These are phyloP conservation scores for Pyrenula massariospora DNA, from an alignment of 495 filamentous ascomycete genomes.

Conservation along the genomic window DNA sequence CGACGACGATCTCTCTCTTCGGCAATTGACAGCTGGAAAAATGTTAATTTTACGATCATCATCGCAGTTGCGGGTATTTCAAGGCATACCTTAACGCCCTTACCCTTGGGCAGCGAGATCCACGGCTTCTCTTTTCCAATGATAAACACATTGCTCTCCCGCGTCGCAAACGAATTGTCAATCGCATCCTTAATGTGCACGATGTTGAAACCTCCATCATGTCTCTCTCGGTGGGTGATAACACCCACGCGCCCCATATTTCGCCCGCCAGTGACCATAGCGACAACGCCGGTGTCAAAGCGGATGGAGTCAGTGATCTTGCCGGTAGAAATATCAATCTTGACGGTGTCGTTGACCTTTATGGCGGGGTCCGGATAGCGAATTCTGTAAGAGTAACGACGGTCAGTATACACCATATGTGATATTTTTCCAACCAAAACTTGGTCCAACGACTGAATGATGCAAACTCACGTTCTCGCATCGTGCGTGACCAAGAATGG, in stretches of 20 bases:
- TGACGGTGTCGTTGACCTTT: conserved; percentile 99
- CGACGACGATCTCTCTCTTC: conserved; percentile 96
- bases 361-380: conserved; percentile 95
- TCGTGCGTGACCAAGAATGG: conserved; percentile 99
- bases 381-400: conserved; percentile 50
- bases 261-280: conserved; percentile 96
- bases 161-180: conserved; percentile 98
- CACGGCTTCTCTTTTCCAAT: conserved; percentile 97
- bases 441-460: conserved; percentile 99
- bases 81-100: conserved; percentile 77
- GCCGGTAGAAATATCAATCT: conserved; percentile 92
- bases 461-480: conserved; percentile 97
- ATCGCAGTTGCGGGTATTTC: not conserved
- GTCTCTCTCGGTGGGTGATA: conserved; percentile 98
- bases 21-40: conserved; percentile 68
- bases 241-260: conserved; percentile 99
- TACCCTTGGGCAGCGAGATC: conserved; percentile 98
- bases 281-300: conserved; percentile 95
- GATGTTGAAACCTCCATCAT: conserved; percentile 99
- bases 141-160: conserved; percentile 96
- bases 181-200: conserved; percentile 99
- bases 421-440: conserved; percentile 56
- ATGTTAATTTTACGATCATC: conserved; percentile 6
- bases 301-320: conserved; percentile 93
- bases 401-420: conserved; percentile 22